Percentiles rank a stretch among this genome's conserved stretches.
phyloP scores from a whole-genome alignment of 208 protist genomes.

The Phytomonas sp. region DNA sequence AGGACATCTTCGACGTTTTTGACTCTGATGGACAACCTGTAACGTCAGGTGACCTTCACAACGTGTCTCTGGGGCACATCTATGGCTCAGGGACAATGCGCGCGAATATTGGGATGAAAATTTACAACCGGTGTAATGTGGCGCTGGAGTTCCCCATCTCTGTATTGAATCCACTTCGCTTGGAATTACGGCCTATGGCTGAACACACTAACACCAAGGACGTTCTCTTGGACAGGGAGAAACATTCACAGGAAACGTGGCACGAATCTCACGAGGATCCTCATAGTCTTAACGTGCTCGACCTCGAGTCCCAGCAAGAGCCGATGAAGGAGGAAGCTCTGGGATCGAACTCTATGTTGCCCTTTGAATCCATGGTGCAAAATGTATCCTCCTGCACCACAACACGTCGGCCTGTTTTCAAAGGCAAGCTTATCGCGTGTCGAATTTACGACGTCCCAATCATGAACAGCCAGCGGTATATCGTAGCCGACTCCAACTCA shows the following conservation, averaged over 20 bases:
- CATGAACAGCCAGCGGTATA: conserved; percentile 45
- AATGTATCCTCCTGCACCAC: not conserved
- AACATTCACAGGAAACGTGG: not conserved
- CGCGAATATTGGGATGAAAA: conserved; percentile 60
- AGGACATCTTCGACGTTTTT: conserved; percentile 74
- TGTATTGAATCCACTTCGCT: conserved; percentile 74
- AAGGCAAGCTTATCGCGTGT: conserved; percentile 60
- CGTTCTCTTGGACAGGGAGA: not conserved
- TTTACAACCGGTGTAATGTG: conserved; percentile 60
- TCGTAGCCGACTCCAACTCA: conserved; percentile 75
- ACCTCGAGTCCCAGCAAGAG: not conserved
- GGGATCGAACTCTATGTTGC: not conserved
- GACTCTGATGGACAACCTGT: conserved; percentile 42
- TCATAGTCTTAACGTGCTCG: not conserved
- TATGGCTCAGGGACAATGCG: conserved; percentile 52
- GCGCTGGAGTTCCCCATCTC: conserved; percentile 79
- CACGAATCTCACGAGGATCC: not conserved
- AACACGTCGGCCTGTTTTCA: conserved; percentile 26
- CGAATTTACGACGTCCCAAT: conserved; percentile 56
- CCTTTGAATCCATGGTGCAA: not conserved
- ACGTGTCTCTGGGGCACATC: conserved; percentile 57
- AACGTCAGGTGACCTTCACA: conserved; percentile 26
- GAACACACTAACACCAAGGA: conserved; percentile 7
- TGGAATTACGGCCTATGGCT: conserved; percentile 55
- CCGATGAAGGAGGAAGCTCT: not conserved